Evolutionary conservation across 148 eudicot genomes (phyloP).

Genomic region (Amaranthus palmeri): DNA sequence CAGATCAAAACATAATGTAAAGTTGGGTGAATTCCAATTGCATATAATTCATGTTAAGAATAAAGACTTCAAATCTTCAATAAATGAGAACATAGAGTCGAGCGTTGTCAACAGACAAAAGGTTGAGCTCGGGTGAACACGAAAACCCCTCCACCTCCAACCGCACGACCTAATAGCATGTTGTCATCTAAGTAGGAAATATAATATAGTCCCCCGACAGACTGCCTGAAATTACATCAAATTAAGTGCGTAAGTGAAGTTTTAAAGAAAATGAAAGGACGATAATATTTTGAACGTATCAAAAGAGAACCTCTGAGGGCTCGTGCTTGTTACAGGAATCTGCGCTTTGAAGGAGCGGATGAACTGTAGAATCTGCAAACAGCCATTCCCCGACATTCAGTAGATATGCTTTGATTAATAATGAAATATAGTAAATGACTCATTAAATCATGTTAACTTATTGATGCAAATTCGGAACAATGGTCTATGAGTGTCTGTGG

Average conservation of each 20-base stretch:
- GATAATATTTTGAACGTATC: not conserved
- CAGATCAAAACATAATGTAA: not conserved
- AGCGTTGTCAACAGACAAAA: constrained; percentile 30
- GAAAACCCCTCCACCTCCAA: constrained; percentile 83
- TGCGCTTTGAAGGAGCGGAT: constrained; percentile 75
- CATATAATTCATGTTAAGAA: not conserved
- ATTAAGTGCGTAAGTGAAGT: not conserved
- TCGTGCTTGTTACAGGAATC: constrained; percentile 55
- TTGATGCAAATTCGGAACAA: not conserved
- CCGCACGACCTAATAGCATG: constrained; percentile 92
- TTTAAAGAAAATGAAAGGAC: not conserved
- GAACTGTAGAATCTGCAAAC: constrained; percentile 73
- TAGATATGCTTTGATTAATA: not conserved
- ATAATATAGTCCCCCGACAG: constrained; percentile 84
- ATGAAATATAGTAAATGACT: not conserved
- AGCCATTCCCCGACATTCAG: constrained; percentile 3
- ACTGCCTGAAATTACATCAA: constrained; percentile 37
- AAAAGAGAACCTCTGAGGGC: constrained; percentile 41
- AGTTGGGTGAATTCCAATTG: not conserved
- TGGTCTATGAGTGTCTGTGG: not conserved
- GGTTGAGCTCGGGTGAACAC: constrained; percentile 81
- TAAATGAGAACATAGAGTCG: not conserved
- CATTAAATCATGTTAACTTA: not conserved
- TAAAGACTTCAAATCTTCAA: no score
- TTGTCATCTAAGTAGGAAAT: constrained; percentile 76